Conservation (phyloP, 2,329 filamentous ascomycete genomes). For the Epichloe scottii region DNA sequence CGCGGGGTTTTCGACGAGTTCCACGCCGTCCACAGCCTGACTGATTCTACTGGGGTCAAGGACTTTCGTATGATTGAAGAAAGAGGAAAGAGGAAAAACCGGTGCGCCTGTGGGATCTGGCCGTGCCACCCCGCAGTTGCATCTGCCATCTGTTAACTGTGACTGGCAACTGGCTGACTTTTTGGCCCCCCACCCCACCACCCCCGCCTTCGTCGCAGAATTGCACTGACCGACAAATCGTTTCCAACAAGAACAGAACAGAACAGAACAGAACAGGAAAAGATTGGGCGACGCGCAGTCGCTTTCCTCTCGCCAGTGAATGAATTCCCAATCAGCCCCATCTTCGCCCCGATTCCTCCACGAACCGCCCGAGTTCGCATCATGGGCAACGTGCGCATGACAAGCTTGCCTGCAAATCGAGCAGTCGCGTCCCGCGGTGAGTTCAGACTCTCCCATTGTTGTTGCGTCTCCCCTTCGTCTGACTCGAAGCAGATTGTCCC, state of each 20-base stretch:
- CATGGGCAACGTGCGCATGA: conserved; percentile 10
- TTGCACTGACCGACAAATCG: no score
- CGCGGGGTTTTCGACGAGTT: conserved; percentile 44
- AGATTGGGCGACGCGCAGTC: background rate
- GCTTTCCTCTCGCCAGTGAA: background rate
- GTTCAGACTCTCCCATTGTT: background rate
- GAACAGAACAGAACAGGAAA: no score
- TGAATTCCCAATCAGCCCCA: background rate
- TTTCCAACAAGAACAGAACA: no score
- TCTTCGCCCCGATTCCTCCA: background rate
- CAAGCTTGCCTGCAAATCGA: conserved; percentile 8
- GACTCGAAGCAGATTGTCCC: conserved; percentile 8
- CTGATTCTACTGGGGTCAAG: conserved; percentile 33
- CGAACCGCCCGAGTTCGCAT: background rate
- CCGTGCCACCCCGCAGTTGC: no score
- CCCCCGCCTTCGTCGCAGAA: no score
- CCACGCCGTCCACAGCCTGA: conserved; percentile 28
- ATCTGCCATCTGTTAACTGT: no score
- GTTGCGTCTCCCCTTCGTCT: background rate
- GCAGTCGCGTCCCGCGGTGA: conserved; percentile 9
- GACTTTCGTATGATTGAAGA: conserved; percentile 19
- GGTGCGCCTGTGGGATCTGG: no score
- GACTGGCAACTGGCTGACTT: no score
- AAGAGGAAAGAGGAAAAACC: no score
- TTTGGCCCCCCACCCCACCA: no score